Conservation (phyloP, 2,329 filamentous ascomycete genomes). For the Sporothrix sp. region DNA sequence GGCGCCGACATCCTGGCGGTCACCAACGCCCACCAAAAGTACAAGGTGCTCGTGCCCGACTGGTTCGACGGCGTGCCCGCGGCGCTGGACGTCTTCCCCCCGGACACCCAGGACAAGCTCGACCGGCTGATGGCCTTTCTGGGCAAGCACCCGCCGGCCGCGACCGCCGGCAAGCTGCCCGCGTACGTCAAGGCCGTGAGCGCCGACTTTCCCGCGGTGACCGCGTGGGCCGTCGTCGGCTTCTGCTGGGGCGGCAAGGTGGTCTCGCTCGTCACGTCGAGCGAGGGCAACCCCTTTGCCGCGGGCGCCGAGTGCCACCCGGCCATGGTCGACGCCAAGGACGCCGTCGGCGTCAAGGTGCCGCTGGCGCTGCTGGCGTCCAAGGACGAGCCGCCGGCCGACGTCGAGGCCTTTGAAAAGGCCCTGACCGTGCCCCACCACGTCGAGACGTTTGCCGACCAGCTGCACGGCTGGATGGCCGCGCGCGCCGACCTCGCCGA, state of each 20-base stretch:
- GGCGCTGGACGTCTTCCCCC: slow-evolving; percentile 49
- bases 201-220: slow-evolving; percentile 43
- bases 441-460: slow-evolving; percentile 56
- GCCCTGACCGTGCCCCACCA: slow-evolving; percentile 45
- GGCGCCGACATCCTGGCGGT: slow-evolving; percentile 57
- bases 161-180: slow-evolving; percentile 41
- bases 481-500: slow-evolving; percentile 51
- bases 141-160: slow-evolving; percentile 37
- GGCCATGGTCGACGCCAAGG: slow-evolving; percentile 53
- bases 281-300: slow-evolving; percentile 45
- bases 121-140: slow-evolving; percentile 51
- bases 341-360: slow-evolving; percentile 50
- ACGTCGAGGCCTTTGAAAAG: slow-evolving; percentile 47
- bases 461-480: slow-evolving; percentile 68
- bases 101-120: slow-evolving; percentile 54
- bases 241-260: slow-evolving; percentile 68
- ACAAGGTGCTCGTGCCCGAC: slow-evolving; percentile 85
- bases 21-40: slow-evolving; percentile 50
- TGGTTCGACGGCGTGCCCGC: slow-evolving; percentile 71
- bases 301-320: slow-evolving; percentile 45
- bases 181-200: slow-evolving; percentile 45
- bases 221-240: slow-evolving; percentile 52
- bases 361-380: slow-evolving; percentile 56
- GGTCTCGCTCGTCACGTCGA: slow-evolving; percentile 40
- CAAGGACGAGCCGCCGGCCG: slow-evolving; percentile 49